Conservation (phyloP, 345 rosid species). For the Anacardium occidentale region DNA sequence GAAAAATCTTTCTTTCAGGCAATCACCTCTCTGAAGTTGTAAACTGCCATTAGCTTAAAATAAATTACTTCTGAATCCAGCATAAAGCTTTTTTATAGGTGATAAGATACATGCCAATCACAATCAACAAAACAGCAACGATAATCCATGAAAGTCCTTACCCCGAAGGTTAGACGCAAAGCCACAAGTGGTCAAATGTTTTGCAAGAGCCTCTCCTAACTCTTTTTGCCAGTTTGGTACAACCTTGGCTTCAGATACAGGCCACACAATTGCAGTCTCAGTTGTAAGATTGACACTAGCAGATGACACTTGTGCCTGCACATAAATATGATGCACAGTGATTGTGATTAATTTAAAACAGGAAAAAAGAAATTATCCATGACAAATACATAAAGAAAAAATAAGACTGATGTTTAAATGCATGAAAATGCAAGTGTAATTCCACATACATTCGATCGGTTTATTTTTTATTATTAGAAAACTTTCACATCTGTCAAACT, state of each 20-base stretch:
- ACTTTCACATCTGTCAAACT: background rate
- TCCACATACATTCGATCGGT: background rate
- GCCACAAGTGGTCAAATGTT: constrained; percentile 82
- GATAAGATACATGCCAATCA: constrained; percentile 7
- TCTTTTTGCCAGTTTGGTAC: constrained; percentile 71
- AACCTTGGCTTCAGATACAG: constrained; percentile 71
- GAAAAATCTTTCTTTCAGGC: background rate
- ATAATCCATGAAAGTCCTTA: constrained; percentile 26
- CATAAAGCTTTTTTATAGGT: background rate
- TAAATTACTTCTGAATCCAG: background rate
- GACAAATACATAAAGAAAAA: background rate
- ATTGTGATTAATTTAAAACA: constrained; percentile 3
- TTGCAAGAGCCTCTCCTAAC: constrained; percentile 87
- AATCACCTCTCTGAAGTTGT: constrained; percentile 1
- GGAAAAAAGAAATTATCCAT: background rate
- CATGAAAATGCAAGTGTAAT: background rate
- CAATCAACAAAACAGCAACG: background rate
- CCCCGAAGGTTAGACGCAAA: constrained; percentile 83
- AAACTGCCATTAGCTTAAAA: background rate
- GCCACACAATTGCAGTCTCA: constrained; percentile 94
- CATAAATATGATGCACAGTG: constrained; percentile 10
- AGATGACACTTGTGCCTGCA: constrained; percentile 85
- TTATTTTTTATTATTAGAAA: background rate
- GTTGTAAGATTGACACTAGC: constrained; percentile 91
- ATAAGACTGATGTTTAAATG: background rate